A percentile compares a stretch with the other conserved stretches of the same genome.
phyloP scores from a whole-genome alignment of 2,329 filamentous ascomycete species.

The Penicillium sp. region DNA sequence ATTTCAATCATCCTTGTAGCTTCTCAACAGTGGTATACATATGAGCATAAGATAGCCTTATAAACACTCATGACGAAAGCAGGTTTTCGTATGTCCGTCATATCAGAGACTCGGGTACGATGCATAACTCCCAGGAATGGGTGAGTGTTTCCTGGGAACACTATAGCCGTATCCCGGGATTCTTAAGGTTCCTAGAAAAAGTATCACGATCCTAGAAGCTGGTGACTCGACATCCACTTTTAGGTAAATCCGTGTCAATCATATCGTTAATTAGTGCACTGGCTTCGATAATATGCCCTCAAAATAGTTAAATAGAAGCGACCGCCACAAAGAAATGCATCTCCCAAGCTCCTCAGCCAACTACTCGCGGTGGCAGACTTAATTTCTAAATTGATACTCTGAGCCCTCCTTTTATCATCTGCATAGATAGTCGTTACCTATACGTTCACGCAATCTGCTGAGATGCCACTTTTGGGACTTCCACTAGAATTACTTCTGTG shows the following conservation, averaged over 20 bases:
- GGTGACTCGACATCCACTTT: background rate
- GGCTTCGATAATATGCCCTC: no score
- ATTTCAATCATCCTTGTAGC: background rate
- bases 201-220: background rate
- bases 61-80: background rate
- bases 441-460: background rate
- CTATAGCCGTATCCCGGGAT: background rate
- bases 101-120: background rate
- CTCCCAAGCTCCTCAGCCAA: background rate
- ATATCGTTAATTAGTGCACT: no score
- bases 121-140: background rate
- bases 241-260: no score
- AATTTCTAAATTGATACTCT: background rate
- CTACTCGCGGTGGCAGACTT: background rate
- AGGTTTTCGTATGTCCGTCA: background rate
- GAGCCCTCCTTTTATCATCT: background rate
- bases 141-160: background rate
- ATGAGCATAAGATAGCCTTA: background rate
- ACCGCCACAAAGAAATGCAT: no score
- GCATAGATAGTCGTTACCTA: background rate
- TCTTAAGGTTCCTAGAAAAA: background rate
- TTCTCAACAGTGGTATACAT: background rate
- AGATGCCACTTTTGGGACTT: conserved; percentile 2
- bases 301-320: background rate
- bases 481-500: conserved; percentile 1